Evolutionary conservation across 495 filamentous ascomycete species (phyloP).

Genomic region (Tetracladium marchalianum): DNA sequence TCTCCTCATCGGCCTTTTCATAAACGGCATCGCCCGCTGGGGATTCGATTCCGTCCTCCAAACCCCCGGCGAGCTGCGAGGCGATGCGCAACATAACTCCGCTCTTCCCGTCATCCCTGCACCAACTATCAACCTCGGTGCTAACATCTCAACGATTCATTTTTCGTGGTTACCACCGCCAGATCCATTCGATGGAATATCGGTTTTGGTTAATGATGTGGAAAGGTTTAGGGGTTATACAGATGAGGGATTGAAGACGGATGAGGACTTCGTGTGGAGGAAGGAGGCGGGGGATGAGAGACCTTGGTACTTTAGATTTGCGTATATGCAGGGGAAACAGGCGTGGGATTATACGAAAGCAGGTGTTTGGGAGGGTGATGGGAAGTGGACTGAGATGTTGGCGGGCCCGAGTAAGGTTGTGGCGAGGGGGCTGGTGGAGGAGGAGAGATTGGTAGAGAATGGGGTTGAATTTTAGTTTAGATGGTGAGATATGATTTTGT

Average conservation of each 20-base stretch:
- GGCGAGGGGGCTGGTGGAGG: constrained; percentile 4
- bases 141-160: constrained; percentile 39
- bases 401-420: constrained; percentile 16
- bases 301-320: constrained; percentile 79
- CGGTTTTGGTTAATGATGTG: constrained; percentile 88
- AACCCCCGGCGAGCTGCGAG: constrained; percentile 60
- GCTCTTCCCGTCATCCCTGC: constrained; percentile 54
- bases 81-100: constrained; percentile 59
- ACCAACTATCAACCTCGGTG: constrained; percentile 30
- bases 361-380: constrained; percentile 61
- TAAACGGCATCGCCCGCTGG: constrained; percentile 90
- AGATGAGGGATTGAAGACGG: constrained; percentile 33
- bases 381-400: constrained; percentile 55
- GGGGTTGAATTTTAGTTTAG: constrained; percentile 3
- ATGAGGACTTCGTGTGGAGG: constrained; percentile 36
- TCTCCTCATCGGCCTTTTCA: constrained; percentile 78
- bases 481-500: too few species aligned
- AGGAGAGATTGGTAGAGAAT: neutral
- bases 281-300: constrained; percentile 28
- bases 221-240: constrained; percentile 64
- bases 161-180: constrained; percentile 42
- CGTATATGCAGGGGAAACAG: constrained; percentile 59
- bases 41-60: constrained; percentile 88
- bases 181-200: constrained; percentile 68
- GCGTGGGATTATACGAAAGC: constrained; percentile 72